These are phyloP conservation scores for Obelidium mucronatum DNA, from an alignment of 192 early-diverging fungal genomes.

Conservation along the genomic window DNA sequence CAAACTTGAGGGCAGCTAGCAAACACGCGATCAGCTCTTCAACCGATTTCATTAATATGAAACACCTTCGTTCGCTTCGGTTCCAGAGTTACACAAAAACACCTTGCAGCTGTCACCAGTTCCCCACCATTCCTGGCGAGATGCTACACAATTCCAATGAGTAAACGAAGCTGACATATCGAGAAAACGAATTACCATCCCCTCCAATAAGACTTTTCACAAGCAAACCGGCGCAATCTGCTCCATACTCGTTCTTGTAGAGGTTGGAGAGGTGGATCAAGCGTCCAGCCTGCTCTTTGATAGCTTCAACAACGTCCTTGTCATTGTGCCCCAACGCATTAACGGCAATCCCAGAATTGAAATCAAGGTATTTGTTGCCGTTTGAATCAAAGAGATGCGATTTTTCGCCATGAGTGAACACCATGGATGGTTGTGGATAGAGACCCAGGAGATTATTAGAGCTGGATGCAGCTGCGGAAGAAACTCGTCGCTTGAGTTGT, in stretches of 20 bases:
- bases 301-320: slow-evolving; percentile 69
- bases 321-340: slow-evolving; percentile 91
- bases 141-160: background rate
- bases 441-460: slow-evolving; percentile 43
- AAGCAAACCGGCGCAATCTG: slow-evolving; percentile 75
- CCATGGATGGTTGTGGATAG: slow-evolving; percentile 53
- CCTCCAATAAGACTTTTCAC: slow-evolving; percentile 66
- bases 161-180: background rate
- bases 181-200: slow-evolving; percentile 25
- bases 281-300: slow-evolving; percentile 83
- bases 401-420: slow-evolving; percentile 84
- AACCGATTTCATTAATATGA: too few species aligned
- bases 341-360: slow-evolving; percentile 95
- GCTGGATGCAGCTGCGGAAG: too few species aligned
- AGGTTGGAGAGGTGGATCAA: slow-evolving; percentile 92
- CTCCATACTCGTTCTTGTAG: slow-evolving; percentile 91
- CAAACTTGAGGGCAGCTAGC: slow-evolving; percentile 90
- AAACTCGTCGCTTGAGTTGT: too few species aligned
- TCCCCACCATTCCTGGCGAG: slow-evolving; percentile 8
- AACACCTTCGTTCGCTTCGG: slow-evolving; percentile 98
- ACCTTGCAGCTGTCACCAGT: slow-evolving; percentile 67
- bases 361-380: slow-evolving; percentile 86
- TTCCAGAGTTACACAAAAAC: slow-evolving; percentile 97
- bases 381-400: slow-evolving; percentile 78
- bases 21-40: too few species aligned